Percentiles rank a stretch among this genome's conserved stretches.
Evolutionary conservation across 768 basidiomycete species (phyloP).

Genomic region (Hirschioporus abietinus): DNA sequence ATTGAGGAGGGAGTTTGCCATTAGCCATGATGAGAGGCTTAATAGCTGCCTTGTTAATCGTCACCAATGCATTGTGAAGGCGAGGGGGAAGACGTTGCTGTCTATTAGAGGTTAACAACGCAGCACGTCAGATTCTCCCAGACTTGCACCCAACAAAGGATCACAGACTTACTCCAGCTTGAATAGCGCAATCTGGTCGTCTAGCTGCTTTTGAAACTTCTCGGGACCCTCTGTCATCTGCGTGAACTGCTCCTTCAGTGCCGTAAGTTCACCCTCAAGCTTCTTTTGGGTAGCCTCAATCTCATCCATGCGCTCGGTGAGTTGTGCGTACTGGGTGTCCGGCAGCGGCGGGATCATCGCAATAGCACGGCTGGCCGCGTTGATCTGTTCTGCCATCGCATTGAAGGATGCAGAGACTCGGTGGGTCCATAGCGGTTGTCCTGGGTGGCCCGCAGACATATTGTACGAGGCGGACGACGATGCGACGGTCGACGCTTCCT

Average conservation of each 20-base stretch:
- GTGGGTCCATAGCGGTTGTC: constrained; percentile 22
- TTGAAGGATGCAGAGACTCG: constrained; percentile 33
- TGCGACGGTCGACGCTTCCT: background rate
- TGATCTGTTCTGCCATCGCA: constrained; percentile 35
- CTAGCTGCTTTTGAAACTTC: constrained; percentile 32
- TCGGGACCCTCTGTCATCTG: constrained; percentile 18
- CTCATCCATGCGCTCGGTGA: constrained; percentile 24
- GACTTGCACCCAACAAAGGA: background rate
- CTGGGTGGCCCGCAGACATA: background rate
- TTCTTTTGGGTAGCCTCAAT: constrained; percentile 29
- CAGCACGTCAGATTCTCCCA: background rate
- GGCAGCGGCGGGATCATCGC: constrained; percentile 20
- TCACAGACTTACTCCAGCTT: constrained; percentile 28
- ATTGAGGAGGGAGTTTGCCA: constrained; percentile 31
- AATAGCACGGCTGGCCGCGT: constrained; percentile 34
- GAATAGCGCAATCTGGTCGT: constrained; percentile 25
- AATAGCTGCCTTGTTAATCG: constrained; percentile 27
- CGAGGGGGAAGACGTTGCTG: constrained; percentile 33
- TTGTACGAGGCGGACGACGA: background rate
- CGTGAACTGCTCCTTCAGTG: constrained; percentile 23
- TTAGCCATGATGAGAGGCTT: constrained; percentile 25
- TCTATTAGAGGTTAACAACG: constrained; percentile 15
- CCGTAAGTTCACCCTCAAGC: constrained; percentile 27
- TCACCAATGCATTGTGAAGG: constrained; percentile 30
- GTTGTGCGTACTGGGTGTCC: constrained; percentile 14